Evolutionary conservation across 2,329 filamentous ascomycete genomes (phyloP).

Genomic region (Clonostachys byssicola): DNA sequence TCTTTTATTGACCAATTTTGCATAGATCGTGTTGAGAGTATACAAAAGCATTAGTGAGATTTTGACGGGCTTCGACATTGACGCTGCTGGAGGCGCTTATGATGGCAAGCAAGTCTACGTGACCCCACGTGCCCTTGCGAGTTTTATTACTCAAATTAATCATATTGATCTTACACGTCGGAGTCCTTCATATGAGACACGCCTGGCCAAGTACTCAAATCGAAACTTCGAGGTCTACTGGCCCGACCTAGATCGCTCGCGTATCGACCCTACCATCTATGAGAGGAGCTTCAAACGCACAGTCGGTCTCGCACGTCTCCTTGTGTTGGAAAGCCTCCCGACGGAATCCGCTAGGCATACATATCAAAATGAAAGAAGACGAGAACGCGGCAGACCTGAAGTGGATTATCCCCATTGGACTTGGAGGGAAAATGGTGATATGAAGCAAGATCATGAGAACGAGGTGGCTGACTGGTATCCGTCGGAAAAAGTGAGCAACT

Average conservation of each 20-base stretch:
- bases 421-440: constrained; percentile 53
- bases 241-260: constrained; percentile 68
- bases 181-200: constrained; percentile 83
- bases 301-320: constrained; percentile 70
- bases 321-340: constrained; percentile 77
- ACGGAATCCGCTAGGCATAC: constrained; percentile 61
- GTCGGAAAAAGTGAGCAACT: constrained; percentile 72
- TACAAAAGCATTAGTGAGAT: constrained; percentile 84
- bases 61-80: constrained; percentile 83
- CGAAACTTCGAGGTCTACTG: constrained; percentile 86
- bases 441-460: constrained; percentile 74
- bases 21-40: constrained; percentile 74
- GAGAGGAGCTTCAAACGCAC: constrained; percentile 76
- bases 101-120: constrained; percentile 78
- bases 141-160: constrained; percentile 80
- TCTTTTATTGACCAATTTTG: too few relatives aligned
- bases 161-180: constrained; percentile 74
- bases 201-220: constrained; percentile 80
- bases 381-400: constrained; percentile 68
- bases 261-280: constrained; percentile 81
- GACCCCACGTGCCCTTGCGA: constrained; percentile 70
- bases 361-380: constrained; percentile 66
- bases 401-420: constrained; percentile 33
- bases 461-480: constrained; percentile 82
- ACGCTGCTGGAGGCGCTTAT: constrained; percentile 77